These are phyloP conservation scores for Tympanopsis confertula DNA, from an alignment of 2,329 filamentous ascomycete species.

Conservation along the genomic window DNA sequence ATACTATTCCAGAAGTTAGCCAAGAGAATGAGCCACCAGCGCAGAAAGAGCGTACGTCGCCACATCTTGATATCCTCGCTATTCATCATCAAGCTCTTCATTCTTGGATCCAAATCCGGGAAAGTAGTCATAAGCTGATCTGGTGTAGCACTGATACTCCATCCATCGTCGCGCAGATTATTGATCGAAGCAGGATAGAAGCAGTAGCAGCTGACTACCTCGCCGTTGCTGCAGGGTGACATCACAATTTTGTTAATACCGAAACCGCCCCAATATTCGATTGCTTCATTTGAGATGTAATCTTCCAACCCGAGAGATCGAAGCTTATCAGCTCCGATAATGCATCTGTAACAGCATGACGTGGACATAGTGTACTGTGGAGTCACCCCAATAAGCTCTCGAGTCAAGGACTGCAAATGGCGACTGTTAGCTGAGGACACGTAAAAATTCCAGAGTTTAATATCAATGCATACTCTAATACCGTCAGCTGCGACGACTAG, in stretches of 20 bases:
- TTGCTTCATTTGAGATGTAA: conserved; percentile 9
- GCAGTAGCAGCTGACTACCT: conserved; percentile 24
- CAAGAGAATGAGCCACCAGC: no score
- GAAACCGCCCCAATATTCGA: conserved; percentile 20
- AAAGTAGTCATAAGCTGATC: conserved; percentile 6
- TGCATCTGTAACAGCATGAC: conserved; percentile 22
- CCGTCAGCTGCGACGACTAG: conserved; percentile 1
- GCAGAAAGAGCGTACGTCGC: no score
- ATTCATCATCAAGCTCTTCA: conserved; percentile 9
- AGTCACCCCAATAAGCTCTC: conserved; percentile 11
- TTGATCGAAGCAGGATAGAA: conserved; percentile 16
- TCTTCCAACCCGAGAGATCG: conserved; percentile 9
- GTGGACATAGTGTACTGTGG: conserved; percentile 19
- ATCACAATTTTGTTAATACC: conserved; percentile 26
- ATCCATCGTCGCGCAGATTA: conserved; percentile 11
- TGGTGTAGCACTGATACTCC: conserved; percentile 8
- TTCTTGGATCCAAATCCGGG: conserved; percentile 4
- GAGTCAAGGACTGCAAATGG: background rate
- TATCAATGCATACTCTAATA: conserved; percentile 8
- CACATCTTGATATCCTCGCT: conserved; percentile 15
- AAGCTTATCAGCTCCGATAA: conserved; percentile 14
- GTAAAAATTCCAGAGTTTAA: no score
- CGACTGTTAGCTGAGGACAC: no score
- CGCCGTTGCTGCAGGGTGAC: conserved; percentile 21
- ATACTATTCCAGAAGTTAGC: no score